Base-by-base conservation (phyloP, 768 basidiomycete species). In the Dendrothele bispora region DNA sequence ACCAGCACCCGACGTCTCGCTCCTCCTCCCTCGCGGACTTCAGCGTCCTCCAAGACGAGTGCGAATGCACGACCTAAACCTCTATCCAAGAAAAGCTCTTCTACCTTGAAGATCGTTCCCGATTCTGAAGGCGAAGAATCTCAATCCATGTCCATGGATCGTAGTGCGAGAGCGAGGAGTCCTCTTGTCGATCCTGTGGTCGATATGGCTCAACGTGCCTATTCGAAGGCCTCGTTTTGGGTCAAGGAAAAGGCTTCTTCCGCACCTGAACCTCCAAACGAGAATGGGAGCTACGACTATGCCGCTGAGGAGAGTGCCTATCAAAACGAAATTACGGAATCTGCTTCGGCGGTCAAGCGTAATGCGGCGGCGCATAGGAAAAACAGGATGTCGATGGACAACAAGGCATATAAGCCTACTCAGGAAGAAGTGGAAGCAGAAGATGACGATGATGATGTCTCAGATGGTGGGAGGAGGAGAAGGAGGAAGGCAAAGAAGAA, bases 361-460 rank as follows among this genome's bases (percentile, higher is more conserved):
- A 46, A 55, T 20, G 52, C 62, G 8, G 52, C 57, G 20, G 58
- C 67, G 1, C 58, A 57, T 7, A 68, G 74, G 52, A 79, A 73
- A 21, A 76, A 75, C 55, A 80, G 84, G 26, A 88, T 90, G 52
- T 86, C 86, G 0, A 58, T 70, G 20, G 91, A 92, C 62, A 90
- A 91, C 67, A 88, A 86, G 62, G 90, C 90, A 1, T 93, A 91
- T 57, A 78, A 78, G 44, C 90, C 90, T 17, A 66, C 80, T 1
- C 62, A 64, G 46, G 86, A 83, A 7, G 86, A 87, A 54, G 55
- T 79, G 27, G 88, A 89, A 32, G 73, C 69, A 32, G 77, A 79
- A 7, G 82, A 83, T 6, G 82, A 84, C 41, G 68, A 71, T 1
- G 78, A 80, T 40, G 73, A 76, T 26, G 6, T 46, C 2, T 46